phyloP scores from a whole-genome alignment of 768 basidiomycete genomes.

The Boletus speciosus region DNA sequence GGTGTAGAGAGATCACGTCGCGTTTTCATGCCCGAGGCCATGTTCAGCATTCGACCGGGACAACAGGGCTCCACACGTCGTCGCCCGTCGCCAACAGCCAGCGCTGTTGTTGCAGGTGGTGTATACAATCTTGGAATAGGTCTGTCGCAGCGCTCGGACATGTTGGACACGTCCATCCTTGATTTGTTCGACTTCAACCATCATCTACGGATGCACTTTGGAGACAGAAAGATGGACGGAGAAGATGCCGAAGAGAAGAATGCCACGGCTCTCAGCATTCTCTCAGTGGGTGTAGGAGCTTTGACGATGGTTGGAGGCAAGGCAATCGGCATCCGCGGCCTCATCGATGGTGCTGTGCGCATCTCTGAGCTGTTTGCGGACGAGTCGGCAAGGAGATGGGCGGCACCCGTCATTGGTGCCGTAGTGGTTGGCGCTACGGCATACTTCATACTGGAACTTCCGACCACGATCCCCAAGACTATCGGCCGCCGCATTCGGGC shows the following conservation, averaged over 20 bases:
- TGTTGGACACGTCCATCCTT: slow-evolving; percentile 75
- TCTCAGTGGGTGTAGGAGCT: slow-evolving; percentile 79
- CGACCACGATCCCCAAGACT: slow-evolving; percentile 82
- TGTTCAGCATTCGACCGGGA: slow-evolving; percentile 70
- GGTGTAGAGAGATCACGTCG: slow-evolving; percentile 78
- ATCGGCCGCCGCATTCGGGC: slow-evolving; percentile 81
- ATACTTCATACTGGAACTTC: slow-evolving; percentile 86
- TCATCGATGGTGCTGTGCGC: slow-evolving; percentile 77
- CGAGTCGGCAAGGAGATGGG: slow-evolving; percentile 81
- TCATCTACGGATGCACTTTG: slow-evolving; percentile 70
- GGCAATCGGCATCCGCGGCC: slow-evolving; percentile 65
- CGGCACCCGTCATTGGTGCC: slow-evolving; percentile 79
- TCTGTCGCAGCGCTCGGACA: slow-evolving; percentile 70
- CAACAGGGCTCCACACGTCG: slow-evolving; percentile 37
- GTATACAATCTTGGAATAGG: slow-evolving; percentile 78
- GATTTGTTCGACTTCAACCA: slow-evolving; percentile 87
- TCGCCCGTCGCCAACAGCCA: slow-evolving; percentile 33
- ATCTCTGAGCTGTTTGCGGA: slow-evolving; percentile 77
- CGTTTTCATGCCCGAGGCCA: slow-evolving; percentile 95
- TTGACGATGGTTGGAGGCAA: slow-evolving; percentile 88
- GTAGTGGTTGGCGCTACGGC: slow-evolving; percentile 67
- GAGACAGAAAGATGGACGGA: slow-evolving; percentile 38
- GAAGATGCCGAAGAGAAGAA: slow-evolving; percentile 38
- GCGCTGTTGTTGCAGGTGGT: slow-evolving; percentile 72
- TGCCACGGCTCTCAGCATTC: slow-evolving; percentile 63